Evolutionary conservation across 2,329 filamentous ascomycete genomes (phyloP).

Genomic region (Raffaelea arxii): DNA sequence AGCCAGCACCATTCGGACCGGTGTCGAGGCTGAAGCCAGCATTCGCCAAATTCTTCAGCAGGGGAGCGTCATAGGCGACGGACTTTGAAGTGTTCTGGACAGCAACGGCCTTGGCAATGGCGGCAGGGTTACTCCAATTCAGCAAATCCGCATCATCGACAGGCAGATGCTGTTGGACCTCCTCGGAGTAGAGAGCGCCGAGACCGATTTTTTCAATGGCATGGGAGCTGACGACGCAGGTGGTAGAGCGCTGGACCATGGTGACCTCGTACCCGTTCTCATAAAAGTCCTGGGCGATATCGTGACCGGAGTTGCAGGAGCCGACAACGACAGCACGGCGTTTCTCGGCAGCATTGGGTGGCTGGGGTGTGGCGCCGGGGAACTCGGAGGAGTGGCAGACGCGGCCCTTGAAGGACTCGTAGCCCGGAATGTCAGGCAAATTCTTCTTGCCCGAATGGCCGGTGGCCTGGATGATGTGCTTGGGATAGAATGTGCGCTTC

Average conservation of each 20-base stretch:
- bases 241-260: slow-evolving; percentile 49
- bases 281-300: slow-evolving; percentile 49
- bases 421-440: slow-evolving; percentile 45
- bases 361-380: slow-evolving; percentile 25
- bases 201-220: slow-evolving; percentile 33
- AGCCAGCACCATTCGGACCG: slow-evolving; percentile 43
- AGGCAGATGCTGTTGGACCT: slow-evolving; percentile 26
- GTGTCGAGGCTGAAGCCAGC: slow-evolving; percentile 49
- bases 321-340: slow-evolving; percentile 48
- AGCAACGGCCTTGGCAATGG: slow-evolving; percentile 41
- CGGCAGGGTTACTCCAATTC: slow-evolving; percentile 36
- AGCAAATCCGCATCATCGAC: slow-evolving; percentile 49
- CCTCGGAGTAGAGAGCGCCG: slow-evolving; percentile 28
- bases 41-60: slow-evolving; percentile 38
- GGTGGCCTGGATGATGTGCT: slow-evolving; percentile 57
- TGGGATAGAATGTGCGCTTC: slow-evolving; percentile 47
- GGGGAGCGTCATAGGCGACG: slow-evolving; percentile 23
- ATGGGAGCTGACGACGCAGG: slow-evolving; percentile 41
- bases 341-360: slow-evolving; percentile 21
- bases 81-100: slow-evolving; percentile 28
- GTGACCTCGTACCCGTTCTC: slow-evolving; percentile 50
- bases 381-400: slow-evolving; percentile 47
- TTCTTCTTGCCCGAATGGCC: slow-evolving; percentile 60
- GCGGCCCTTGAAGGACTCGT: slow-evolving; percentile 40
- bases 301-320: slow-evolving; percentile 49